Percentiles rank a stretch among this genome's conserved stretches.
These are phyloP conservation scores for Eutypella sp. DNA, from an alignment of 2,329 filamentous ascomycete species.

Conservation along the genomic window DNA sequence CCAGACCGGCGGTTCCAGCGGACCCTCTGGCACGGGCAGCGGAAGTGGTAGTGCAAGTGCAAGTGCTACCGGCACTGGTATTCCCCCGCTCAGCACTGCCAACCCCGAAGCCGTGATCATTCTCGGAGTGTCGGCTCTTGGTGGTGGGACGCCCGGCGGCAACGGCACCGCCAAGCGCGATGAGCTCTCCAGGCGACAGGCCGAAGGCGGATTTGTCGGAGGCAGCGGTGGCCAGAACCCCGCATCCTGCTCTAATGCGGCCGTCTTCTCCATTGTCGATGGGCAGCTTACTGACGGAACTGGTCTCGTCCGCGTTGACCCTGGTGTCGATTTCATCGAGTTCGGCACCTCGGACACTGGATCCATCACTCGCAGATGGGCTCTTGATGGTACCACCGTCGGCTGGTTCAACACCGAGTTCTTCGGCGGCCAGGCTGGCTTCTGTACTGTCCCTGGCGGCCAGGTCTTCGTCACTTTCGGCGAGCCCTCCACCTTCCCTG, in stretches of 20 bases:
- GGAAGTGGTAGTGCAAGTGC: neutral
- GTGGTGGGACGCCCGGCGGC: neutral
- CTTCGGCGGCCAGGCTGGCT: conserved; percentile 6
- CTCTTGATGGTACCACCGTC: conserved; percentile 2
- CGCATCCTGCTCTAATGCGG: conserved; percentile 8
- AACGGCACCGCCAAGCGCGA: neutral
- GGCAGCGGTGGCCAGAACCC: conserved; percentile 9
- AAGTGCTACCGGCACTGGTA: neutral
- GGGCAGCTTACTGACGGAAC: conserved; percentile 9
- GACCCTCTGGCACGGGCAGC: neutral
- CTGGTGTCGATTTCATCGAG: conserved; percentile 3
- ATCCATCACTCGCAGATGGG: conserved; percentile 3
- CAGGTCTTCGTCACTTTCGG: conserved; percentile 8
- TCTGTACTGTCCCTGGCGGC: conserved; percentile 10
- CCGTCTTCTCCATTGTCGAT: conserved; percentile 7
- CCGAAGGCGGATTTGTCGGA: conserved; percentile 7
- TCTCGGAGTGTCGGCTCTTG: neutral
- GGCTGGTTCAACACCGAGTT: conserved; percentile 14
- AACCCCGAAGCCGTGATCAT: neutral
- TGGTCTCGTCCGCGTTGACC: conserved; percentile 7
- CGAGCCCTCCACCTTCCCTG: neutral
- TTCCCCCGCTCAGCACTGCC: neutral
- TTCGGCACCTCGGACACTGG: conserved; percentile 3
- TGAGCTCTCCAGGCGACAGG: conserved; percentile 3
- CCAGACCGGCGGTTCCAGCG: neutral